Percentiles rank a stretch among this genome's conserved stretches.
phyloP scores from a whole-genome alignment of 768 basidiomycete genomes.

The Boletus huronensis region DNA sequence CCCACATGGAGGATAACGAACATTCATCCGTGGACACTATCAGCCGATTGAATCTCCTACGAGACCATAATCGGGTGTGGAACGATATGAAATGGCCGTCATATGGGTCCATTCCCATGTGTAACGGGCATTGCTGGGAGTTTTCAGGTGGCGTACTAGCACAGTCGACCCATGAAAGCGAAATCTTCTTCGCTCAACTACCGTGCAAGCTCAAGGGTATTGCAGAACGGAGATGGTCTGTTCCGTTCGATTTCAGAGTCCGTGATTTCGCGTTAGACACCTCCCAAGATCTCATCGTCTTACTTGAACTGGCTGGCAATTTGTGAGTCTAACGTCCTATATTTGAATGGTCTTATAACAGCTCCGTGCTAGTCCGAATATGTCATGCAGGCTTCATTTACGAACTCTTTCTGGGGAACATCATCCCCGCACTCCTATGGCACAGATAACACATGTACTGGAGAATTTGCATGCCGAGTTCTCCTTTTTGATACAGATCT shows the following conservation, averaged over 20 bases:
- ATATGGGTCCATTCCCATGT: conserved; percentile 10
- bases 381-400: conserved; percentile 25
- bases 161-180: conserved; percentile 19
- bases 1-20: conserved; percentile 26
- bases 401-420: conserved; percentile 29
- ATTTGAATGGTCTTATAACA: neutral
- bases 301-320: conserved; percentile 23
- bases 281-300: conserved; percentile 35
- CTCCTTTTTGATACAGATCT: conserved; percentile 32
- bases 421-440: conserved; percentile 21
- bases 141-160: conserved; percentile 34
- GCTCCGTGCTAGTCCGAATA: conserved; percentile 13
- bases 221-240: conserved; percentile 26
- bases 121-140: conserved; percentile 31
- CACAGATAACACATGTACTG: conserved; percentile 14
- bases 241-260: conserved; percentile 25
- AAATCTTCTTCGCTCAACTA: conserved; percentile 26
- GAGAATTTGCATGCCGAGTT: conserved; percentile 1
- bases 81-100: conserved; percentile 22
- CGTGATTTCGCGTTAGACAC: conserved; percentile 37
- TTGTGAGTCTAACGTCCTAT: conserved; percentile 14
- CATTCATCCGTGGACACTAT: conserved; percentile 17
- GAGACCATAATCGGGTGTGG: conserved; percentile 30
- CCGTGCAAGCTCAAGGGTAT: conserved; percentile 32
- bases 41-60: conserved; percentile 25